Evolutionary conservation across 768 basidiomycete species (phyloP).

Genomic region (Pleurotus tuber-regium): DNA sequence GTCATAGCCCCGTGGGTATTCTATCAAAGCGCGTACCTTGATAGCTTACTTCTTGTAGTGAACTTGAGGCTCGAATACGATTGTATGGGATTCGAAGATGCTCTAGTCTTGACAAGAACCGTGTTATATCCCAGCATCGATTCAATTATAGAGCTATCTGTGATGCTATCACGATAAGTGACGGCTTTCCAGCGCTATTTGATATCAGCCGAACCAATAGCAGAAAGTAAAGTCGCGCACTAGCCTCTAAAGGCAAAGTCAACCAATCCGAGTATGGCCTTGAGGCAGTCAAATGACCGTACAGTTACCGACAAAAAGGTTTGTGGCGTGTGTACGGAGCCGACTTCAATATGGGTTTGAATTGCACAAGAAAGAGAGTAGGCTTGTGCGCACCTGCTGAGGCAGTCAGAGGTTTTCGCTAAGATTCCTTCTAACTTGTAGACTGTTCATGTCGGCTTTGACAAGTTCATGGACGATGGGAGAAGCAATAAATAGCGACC

Average conservation of each 20-base stretch:
- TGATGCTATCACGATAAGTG: not conserved
- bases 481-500: too few relatives aligned
- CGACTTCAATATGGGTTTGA: too few relatives aligned
- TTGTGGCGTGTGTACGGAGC: conserved; percentile 8
- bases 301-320: not conserved
- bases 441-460: too few relatives aligned
- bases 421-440: too few relatives aligned
- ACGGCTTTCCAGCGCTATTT: not conserved
- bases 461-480: too few relatives aligned
- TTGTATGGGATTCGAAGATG: not conserved
- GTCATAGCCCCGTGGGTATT: not conserved
- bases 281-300: conserved; percentile 2
- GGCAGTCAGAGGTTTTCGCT: too few relatives aligned
- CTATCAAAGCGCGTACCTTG: not conserved
- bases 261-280: not conserved
- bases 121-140: too few relatives aligned
- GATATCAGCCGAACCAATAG: not conserved
- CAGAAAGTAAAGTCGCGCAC: not conserved
- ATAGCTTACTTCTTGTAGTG: too few relatives aligned
- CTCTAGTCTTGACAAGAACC: too few relatives aligned
- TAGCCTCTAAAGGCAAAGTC: conserved; percentile 1
- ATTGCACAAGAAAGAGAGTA: too few relatives aligned
- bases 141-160: not conserved
- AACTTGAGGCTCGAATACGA: too few relatives aligned
- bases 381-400: too few relatives aligned